phyloP scores from a whole-genome alignment of 345 rosid genomes.

The Brassica rapa region DNA sequence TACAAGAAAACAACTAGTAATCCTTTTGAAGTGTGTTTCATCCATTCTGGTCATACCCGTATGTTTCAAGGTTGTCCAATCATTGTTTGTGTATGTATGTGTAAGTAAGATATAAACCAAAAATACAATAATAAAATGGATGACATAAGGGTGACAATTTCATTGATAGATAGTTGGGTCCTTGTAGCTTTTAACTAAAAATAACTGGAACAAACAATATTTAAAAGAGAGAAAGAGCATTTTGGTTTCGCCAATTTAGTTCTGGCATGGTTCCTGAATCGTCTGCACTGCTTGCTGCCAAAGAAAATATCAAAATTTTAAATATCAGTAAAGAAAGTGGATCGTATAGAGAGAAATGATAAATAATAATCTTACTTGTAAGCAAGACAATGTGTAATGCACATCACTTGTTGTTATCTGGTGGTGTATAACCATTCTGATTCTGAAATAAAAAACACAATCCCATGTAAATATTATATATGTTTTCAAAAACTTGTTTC shows the following conservation, averaged over 20 bases:
- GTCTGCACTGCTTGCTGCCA: not conserved
- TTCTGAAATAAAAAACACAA: constrained; percentile 41
- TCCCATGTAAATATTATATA: not conserved
- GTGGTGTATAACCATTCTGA: constrained; percentile 80
- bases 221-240: not conserved
- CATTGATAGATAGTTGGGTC: not conserved
- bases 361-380: constrained; percentile 50
- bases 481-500: not conserved
- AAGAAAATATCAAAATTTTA: not conserved
- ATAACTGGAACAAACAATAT: not conserved
- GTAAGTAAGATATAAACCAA: not conserved
- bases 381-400: constrained; percentile 68
- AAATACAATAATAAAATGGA: not conserved
- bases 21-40: not conserved
- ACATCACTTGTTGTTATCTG: constrained; percentile 82
- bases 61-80: not conserved
- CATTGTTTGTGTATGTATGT: not conserved
- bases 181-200: not conserved
- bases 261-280: not conserved
- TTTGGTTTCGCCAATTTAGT: not conserved
- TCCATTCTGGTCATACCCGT: not conserved
- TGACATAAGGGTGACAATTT: not conserved
- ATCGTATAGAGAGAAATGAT: not conserved
- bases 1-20: not conserved
- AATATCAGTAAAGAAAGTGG: not conserved